phyloP scores from a whole-genome alignment of 179 eudicot genomes.

The Amaranthus tricolor region DNA sequence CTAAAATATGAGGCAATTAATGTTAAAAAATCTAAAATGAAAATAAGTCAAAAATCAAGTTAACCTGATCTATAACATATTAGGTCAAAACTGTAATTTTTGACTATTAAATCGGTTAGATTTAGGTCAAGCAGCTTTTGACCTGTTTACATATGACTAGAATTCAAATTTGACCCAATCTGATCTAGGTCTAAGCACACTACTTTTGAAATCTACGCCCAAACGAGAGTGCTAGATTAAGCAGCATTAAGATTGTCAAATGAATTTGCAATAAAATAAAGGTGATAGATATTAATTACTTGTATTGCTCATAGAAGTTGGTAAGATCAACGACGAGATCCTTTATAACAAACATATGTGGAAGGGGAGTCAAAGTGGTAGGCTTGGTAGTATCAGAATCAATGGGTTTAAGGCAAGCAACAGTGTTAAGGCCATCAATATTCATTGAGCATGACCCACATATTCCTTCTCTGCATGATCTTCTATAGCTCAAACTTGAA shows the following conservation, averaged over 20 bases:
- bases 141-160: too few relatives aligned
- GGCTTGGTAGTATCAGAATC: constrained; percentile 49
- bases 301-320: constrained; percentile 83
- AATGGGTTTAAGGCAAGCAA: constrained; percentile 80
- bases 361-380: constrained; percentile 70
- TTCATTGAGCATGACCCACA: constrained; percentile 95
- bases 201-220: too few relatives aligned
- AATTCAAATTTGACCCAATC: too few relatives aligned
- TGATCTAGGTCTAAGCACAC: too few relatives aligned
- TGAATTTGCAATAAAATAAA: background rate
- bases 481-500: constrained; percentile 60
- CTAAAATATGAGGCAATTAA: too few relatives aligned
- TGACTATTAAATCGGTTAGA: too few relatives aligned
- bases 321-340: constrained; percentile 83
- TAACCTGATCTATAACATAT: too few relatives aligned
- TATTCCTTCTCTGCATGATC: constrained; percentile 86
- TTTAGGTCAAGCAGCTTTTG: too few relatives aligned
- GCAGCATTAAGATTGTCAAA: too few relatives aligned
- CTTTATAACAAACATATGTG: constrained; percentile 80
- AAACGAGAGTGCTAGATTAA: background rate
- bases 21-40: too few relatives aligned
- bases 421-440: constrained; percentile 73
- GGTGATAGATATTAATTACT: constrained; percentile 31
- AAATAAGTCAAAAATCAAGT: too few relatives aligned
- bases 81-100: too few relatives aligned